These are phyloP conservation scores for Podospora pseudocomata DNA, from an alignment of 495 filamentous ascomycete genomes.

Conservation along the genomic window DNA sequence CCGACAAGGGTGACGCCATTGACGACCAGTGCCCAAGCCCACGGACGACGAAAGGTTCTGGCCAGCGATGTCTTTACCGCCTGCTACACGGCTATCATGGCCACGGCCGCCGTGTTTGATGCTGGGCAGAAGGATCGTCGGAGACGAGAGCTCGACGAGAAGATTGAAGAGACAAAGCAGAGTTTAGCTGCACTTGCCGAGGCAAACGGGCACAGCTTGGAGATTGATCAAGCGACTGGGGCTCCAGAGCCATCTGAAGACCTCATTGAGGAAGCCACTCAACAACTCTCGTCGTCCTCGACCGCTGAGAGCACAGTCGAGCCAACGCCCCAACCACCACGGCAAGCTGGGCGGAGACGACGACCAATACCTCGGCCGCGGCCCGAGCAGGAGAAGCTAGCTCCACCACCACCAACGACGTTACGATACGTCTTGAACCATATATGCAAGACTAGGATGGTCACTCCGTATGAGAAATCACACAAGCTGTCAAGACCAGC, in stretches of 20 bases:
- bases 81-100: constrained; percentile 68
- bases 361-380: not conserved
- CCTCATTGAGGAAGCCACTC: not conserved
- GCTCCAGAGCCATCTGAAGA: not conserved
- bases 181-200: not conserved
- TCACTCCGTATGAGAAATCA: not conserved
- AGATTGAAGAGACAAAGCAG: constrained; percentile 46
- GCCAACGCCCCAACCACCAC: not conserved
- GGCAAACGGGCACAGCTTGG: not conserved
- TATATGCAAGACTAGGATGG: not conserved
- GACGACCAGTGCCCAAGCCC: constrained; percentile 15
- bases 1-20: constrained; percentile 9
- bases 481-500: not conserved
- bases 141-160: constrained; percentile 58
- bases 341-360: not conserved
- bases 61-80: constrained; percentile 64
- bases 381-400: not conserved
- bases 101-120: constrained; percentile 65
- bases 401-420: not conserved
- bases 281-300: not conserved
- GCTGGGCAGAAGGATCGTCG: constrained; percentile 58
- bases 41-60: constrained; percentile 49
- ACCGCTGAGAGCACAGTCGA: not conserved
- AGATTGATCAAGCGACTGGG: not conserved
- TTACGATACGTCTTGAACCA: constrained; percentile 8